phyloP scores from a whole-genome alignment of 345 rosid genomes.

The Aquilaria sinensis region DNA sequence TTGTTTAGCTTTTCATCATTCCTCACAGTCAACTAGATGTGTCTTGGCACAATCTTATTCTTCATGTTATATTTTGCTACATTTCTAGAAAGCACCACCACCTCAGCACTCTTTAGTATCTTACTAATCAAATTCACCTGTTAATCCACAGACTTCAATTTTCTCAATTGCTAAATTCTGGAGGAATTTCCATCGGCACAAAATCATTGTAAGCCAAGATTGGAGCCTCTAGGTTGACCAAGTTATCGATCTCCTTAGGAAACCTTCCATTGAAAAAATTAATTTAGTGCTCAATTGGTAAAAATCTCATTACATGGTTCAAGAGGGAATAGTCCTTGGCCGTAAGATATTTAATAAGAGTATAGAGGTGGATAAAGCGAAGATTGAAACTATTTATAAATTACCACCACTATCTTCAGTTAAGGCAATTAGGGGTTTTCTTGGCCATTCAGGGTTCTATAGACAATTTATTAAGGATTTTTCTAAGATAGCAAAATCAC shows the following conservation, averaged over 20 bases:
- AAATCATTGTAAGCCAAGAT: constrained; percentile 42
- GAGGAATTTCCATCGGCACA: constrained; percentile 49
- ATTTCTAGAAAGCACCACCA: constrained; percentile 72
- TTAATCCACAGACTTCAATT: constrained; percentile 43
- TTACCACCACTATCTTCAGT: no score
- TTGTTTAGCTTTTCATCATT: constrained; percentile 72
- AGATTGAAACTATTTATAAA: no score
- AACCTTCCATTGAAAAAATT: constrained; percentile 52
- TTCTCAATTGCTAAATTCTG: constrained; percentile 53
- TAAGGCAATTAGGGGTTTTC: no score
- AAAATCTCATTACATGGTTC: no score
- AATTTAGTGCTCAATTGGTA: no score
- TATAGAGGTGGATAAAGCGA: no score
- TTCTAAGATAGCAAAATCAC: no score
- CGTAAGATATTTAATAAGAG: no score
- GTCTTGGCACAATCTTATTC: constrained; percentile 65
- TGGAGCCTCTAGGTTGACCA: constrained; percentile 46
- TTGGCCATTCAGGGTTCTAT: no score
- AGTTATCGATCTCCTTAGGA: constrained; percentile 70
- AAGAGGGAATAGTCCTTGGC: no score
- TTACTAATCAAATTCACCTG: constrained; percentile 53
- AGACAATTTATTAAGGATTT: no score
- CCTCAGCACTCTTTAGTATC: constrained; percentile 30
- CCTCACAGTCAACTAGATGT: constrained; percentile 71
- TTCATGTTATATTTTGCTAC: constrained; percentile 76